phyloP scores from a whole-genome alignment of 208 protist genomes.

The Crithidia bombi region DNA sequence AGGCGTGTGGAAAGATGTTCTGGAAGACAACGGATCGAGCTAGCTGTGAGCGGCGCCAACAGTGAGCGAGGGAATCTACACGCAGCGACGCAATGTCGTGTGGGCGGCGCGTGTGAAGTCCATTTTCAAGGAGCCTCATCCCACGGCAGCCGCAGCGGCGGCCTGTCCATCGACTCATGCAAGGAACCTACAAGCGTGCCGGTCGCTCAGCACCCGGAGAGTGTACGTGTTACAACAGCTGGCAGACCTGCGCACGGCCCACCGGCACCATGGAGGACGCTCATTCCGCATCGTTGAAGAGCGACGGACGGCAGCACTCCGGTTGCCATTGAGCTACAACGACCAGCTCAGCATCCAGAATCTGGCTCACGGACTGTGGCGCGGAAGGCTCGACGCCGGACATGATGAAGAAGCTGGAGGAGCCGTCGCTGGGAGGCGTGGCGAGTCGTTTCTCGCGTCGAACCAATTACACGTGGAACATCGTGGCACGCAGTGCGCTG shows the following conservation, averaged over 20 bases:
- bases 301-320: conserved; percentile 12
- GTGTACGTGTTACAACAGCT: conserved; percentile 29
- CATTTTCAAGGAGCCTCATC: conserved; percentile 1
- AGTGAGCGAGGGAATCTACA: conserved; percentile 17
- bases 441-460: conserved; percentile 27
- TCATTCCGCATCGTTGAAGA: conserved; percentile 31
- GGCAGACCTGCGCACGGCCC: conserved; percentile 21
- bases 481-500: conserved; percentile 17
- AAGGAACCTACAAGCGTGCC: conserved; percentile 35
- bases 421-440: conserved; percentile 68
- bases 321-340: conserved; percentile 14
- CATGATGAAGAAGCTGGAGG: conserved; percentile 59
- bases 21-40: conserved; percentile 23
- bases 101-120: conserved; percentile 21
- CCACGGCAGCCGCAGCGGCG: conserved; percentile 20
- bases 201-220: conserved; percentile 14
- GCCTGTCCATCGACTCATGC: conserved; percentile 35
- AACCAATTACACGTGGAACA: conserved; percentile 24
- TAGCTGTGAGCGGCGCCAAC: conserved; percentile 5
- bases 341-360: conserved; percentile 52
- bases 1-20: conserved; percentile 22
- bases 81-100: not conserved
- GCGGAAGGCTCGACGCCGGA: conserved; percentile 16
- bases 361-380: conserved; percentile 34
- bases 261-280: conserved; percentile 30